phyloP scores from a whole-genome alignment of 2,329 filamentous ascomycete species.

The Talaromyces sp. region DNA sequence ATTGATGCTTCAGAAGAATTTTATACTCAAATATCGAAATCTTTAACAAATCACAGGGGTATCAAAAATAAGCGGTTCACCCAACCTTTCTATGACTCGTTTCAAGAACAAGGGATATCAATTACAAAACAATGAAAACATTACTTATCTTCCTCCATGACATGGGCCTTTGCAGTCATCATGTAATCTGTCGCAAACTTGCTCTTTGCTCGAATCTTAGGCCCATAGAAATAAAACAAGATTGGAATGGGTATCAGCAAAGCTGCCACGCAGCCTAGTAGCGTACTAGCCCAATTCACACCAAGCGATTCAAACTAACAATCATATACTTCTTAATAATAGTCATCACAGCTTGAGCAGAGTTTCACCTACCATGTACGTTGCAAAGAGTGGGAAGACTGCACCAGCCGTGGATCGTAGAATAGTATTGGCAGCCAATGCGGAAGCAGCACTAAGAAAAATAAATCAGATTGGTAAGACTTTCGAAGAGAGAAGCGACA shows the following conservation, averaged over 20 bases:
- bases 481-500: no score
- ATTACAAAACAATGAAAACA: no score
- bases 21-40: no score
- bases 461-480: neutral
- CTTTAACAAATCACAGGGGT: no score
- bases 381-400: conserved; percentile 40
- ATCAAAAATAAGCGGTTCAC: no score
- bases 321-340: neutral
- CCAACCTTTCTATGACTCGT: no score
- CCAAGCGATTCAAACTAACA: conserved; percentile 46
- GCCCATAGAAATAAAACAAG: conserved; percentile 38
- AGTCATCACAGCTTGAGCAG: neutral
- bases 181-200: conserved; percentile 38
- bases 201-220: conserved; percentile 35
- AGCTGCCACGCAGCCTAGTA: conserved; percentile 34
- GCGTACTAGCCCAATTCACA: conserved; percentile 35
- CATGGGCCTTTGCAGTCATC: neutral
- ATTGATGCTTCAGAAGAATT: no score
- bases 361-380: conserved; percentile 30
- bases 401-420: conserved; percentile 44
- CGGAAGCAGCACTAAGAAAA: conserved; percentile 47
- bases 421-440: conserved; percentile 53
- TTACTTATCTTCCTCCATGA: neutral
- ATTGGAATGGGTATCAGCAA: conserved; percentile 37
- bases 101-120: no score